Base-by-base conservation (phyloP, 208 protist genomes). In the Wallacemonas sp. region DNA sequence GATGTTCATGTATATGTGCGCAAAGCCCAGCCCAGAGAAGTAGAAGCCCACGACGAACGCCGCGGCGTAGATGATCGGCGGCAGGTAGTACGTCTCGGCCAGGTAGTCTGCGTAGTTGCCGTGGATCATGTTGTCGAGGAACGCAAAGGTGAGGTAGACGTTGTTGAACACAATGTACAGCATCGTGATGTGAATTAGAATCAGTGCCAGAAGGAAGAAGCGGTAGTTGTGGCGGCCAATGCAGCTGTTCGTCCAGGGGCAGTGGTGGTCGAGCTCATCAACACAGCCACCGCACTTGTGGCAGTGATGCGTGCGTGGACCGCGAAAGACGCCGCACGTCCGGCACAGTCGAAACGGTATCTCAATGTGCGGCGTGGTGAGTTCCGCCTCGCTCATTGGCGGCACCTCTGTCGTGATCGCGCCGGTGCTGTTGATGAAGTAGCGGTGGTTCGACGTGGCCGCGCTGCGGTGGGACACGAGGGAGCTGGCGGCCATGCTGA, bases 221-320 rank as follows among this genome's bases (percentile, higher is more conserved):
- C 58, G 52, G 55, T 90, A 90, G 73, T 92, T 92, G 58, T 76
- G 68, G 26, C 63, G 58, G 8, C 86, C 86, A 9, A 90, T 75
- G 66, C 83, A 89, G 43, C 70, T 83, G 32, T 80, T 80, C 19
- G 75, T 87, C 86, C 86, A 90, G 8, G 47, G 52, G 60, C 85
- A 90, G 65, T 92, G 86, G 49, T 90, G 83, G 62, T 92, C 83
- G 44, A 87, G 71, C 32, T 69, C 67, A 46, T 88, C 82, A 1
- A 90, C 78, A 33, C 83, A 92, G 60, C 68, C 74, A 41, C 85
- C 62, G 69, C 86, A 92, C 39, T 75, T 58, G 41, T 61, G 65
- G 65, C 83, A 92, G 68, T 92, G 83, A 24, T 71, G 76, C 29
- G 86, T 83, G 36, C 86, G 83, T 5, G 83, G 83, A 2, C 64